Conservation (phyloP, 192 early-diverging fungal species). For the Mortierella claussenii region DNA sequence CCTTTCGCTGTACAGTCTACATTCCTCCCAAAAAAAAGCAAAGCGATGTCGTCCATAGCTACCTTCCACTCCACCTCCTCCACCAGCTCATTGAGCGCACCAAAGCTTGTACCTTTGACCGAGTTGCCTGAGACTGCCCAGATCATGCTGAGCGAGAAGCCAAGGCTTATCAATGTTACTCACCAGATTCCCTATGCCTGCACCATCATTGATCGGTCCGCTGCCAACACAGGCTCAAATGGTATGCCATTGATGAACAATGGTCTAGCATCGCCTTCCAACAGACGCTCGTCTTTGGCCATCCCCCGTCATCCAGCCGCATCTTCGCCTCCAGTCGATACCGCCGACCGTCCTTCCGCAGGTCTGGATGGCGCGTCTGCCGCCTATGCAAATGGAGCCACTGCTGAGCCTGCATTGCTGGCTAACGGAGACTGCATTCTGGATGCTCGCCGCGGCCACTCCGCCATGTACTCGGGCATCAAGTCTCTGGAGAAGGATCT, state of each 20-base stretch:
- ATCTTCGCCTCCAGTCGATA: slow-evolving; percentile 14
- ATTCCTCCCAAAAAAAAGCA: neutral
- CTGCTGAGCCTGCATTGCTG: neutral
- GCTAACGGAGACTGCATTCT: slow-evolving; percentile 59
- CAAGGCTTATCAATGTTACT: slow-evolving; percentile 63
- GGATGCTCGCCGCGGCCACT: slow-evolving; percentile 77
- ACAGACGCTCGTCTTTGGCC: slow-evolving; percentile 37
- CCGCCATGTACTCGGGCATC: slow-evolving; percentile 91
- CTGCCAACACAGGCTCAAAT: neutral
- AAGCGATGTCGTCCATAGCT: slow-evolving; percentile 20
- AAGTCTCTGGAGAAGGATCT: slow-evolving; percentile 67
- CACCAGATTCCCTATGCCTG: slow-evolving; percentile 64
- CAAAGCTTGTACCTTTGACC: slow-evolving; percentile 26
- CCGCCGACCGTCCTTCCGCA: neutral
- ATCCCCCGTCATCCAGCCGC: slow-evolving; percentile 29
- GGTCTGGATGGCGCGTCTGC: neutral
- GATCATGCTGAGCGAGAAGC: slow-evolving; percentile 35
- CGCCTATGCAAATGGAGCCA: neutral
- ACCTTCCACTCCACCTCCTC: slow-evolving; percentile 31
- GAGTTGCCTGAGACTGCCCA: slow-evolving; percentile 47
- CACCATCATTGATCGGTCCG: slow-evolving; percentile 40
- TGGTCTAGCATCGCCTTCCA: slow-evolving; percentile 13
- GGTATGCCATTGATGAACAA: neutral
- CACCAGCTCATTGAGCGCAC: slow-evolving; percentile 11
- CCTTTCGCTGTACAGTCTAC: neutral